Conservation (phyloP, 331 rosid species). For the Stylosanthes scabra region DNA sequence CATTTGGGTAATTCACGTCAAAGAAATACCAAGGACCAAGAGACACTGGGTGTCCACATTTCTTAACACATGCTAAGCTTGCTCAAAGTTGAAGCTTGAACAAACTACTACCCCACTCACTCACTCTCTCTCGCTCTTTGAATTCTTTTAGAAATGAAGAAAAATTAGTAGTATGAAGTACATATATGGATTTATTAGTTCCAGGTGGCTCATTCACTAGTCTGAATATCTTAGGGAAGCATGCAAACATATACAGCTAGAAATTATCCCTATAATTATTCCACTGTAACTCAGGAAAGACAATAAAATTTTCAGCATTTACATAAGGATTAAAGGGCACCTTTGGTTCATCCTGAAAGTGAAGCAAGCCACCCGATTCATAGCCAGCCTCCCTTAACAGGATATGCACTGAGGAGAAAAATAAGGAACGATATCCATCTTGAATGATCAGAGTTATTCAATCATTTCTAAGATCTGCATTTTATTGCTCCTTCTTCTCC, state of each 20-base stretch:
- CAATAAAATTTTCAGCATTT: slow-evolving; percentile 28
- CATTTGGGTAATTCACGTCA: slow-evolving; percentile 38
- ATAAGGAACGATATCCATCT: slow-evolving; percentile 19
- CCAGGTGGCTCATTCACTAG: slow-evolving; percentile 16
- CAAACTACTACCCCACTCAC: slow-evolving; percentile 6
- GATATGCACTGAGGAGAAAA: slow-evolving; percentile 23
- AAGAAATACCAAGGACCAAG: slow-evolving; percentile 46
- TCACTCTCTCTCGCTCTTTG: slow-evolving; percentile 36
- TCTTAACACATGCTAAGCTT: slow-evolving; percentile 40
- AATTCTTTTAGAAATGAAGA: slow-evolving; percentile 32
- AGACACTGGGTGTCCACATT: slow-evolving; percentile 43
- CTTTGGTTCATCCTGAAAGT: slow-evolving; percentile 40
- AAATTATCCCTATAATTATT: slow-evolving; percentile 5
- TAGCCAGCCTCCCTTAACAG: slow-evolving; percentile 19
- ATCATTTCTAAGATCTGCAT: slow-evolving; percentile 6
- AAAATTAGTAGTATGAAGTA: slow-evolving; percentile 19
- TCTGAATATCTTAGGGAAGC: slow-evolving; percentile 1
- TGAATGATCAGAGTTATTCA: slow-evolving; percentile 1
- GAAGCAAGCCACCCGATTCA: slow-evolving; percentile 22
- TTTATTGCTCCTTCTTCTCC: slow-evolving; percentile 11
- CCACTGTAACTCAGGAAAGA: slow-evolving; percentile 20
- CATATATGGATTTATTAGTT: slow-evolving; percentile 3
- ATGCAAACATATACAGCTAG: slow-evolving; percentile 12
- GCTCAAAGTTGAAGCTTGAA: slow-evolving; percentile 58
- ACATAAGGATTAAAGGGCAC: slow-evolving; percentile 27